Evolutionary conservation across 2,329 filamentous ascomycete species (phyloP).

Genomic region (Pseudocercospora musae): DNA sequence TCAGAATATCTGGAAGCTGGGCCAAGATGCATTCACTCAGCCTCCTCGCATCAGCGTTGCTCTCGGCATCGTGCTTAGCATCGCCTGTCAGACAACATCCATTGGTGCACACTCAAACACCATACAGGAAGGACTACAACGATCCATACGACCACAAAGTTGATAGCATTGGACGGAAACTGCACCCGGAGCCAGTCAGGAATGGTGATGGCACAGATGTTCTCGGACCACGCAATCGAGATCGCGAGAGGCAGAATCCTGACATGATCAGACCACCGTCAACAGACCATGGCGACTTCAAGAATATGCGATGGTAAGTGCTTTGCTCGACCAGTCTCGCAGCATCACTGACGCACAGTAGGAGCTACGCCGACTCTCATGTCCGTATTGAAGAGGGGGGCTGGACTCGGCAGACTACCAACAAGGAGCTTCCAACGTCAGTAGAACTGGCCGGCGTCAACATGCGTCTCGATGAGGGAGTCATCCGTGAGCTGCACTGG

Average conservation of each 20-base stretch:
- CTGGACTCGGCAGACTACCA: slow-evolving; percentile 72
- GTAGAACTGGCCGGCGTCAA: slow-evolving; percentile 73
- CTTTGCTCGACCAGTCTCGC: slow-evolving; percentile 26
- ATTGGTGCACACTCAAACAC: slow-evolving; percentile 34
- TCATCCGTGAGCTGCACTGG: slow-evolving; percentile 76
- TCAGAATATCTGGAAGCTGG: not conserved
- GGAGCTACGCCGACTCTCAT: slow-evolving; percentile 46
- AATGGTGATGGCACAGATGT: slow-evolving; percentile 58
- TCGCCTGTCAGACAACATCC: slow-evolving; percentile 39
- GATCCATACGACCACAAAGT: slow-evolving; percentile 63
- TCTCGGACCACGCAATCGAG: slow-evolving; percentile 66
- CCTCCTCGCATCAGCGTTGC: slow-evolving; percentile 6
- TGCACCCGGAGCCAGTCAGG: slow-evolving; percentile 60
- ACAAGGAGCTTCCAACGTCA: slow-evolving; percentile 62
- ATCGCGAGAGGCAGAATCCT: slow-evolving; percentile 66
- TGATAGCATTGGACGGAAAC: slow-evolving; percentile 56
- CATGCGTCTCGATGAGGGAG: slow-evolving; percentile 70
- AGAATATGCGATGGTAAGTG: slow-evolving; percentile 65
- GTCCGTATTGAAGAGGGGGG: slow-evolving; percentile 63
- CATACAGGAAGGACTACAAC: slow-evolving; percentile 58
- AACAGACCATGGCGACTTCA: slow-evolving; percentile 67
- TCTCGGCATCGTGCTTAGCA: slow-evolving; percentile 20
- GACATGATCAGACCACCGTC: slow-evolving; percentile 69
- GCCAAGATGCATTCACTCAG: slow-evolving; percentile 6
- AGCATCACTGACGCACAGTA: slow-evolving; percentile 4